Percentiles rank a stretch among this genome's conserved stretches.
Evolutionary conservation across 305 asterid species (phyloP).

Genomic region (Petunia hybrid): DNA sequence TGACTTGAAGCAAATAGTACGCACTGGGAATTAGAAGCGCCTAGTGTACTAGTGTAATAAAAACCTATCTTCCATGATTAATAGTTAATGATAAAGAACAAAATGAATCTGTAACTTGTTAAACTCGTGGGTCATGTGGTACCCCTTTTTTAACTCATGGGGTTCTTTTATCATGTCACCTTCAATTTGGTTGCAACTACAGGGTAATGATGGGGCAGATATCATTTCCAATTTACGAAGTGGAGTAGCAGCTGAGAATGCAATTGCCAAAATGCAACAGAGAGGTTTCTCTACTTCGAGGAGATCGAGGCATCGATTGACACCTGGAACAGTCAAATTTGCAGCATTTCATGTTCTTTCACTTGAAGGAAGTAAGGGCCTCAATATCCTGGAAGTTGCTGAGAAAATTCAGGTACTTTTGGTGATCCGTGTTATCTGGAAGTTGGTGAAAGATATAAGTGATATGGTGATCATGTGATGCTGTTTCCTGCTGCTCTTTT

Average conservation of each 20-base stretch:
- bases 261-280: slow-evolving; percentile 84
- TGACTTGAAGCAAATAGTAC: too few species aligned
- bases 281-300: slow-evolving; percentile 79
- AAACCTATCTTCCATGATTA: too few species aligned
- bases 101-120: not conserved
- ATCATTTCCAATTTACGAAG: slow-evolving; percentile 74
- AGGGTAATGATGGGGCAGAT: slow-evolving; percentile 67
- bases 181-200: slow-evolving; percentile 42
- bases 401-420: slow-evolving; percentile 84
- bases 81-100: not conserved
- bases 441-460: slow-evolving; percentile 16
- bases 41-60: too few species aligned
- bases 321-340: slow-evolving; percentile 93
- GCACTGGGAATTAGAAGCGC: too few species aligned
- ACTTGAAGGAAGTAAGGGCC: slow-evolving; percentile 87
- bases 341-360: slow-evolving; percentile 95
- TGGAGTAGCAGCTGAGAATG: slow-evolving; percentile 91
- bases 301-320: slow-evolving; percentile 84
- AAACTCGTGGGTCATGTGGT: not conserved
- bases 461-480: slow-evolving; percentile 14
- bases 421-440: slow-evolving; percentile 15
- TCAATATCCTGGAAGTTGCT: slow-evolving; percentile 83
- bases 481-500: slow-evolving; percentile 19
- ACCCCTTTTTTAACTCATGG: slow-evolving; percentile 19
- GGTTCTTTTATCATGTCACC: slow-evolving; percentile 8